phyloP scores from a whole-genome alignment of 805 yeast genomes.

The Metschnikowia baotianmanensis region DNA sequence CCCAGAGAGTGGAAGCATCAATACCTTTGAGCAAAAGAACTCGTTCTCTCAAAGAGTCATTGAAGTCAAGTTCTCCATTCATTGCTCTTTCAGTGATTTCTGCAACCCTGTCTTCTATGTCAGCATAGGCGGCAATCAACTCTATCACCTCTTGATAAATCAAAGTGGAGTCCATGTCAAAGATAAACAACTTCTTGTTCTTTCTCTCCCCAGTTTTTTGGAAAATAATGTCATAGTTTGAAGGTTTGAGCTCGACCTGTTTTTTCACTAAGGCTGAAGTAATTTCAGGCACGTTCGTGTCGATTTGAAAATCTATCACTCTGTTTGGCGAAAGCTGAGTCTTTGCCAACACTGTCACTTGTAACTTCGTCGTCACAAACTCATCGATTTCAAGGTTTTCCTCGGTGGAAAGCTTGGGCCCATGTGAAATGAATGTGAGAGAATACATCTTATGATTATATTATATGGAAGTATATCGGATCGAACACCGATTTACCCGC shows the following conservation, averaged over 20 bases:
- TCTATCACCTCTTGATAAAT: constrained; percentile 97
- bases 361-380: constrained; percentile 11
- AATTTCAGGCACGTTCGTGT: constrained; percentile 16
- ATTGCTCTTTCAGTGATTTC: constrained; percentile 90
- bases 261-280: constrained; percentile 12
- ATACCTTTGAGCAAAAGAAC: constrained; percentile 83
- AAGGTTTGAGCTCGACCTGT: constrained; percentile 7
- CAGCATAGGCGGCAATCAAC: constrained; percentile 90
- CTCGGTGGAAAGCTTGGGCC: constrained; percentile 9
- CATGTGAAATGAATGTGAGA: constrained; percentile 20
- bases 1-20: constrained; percentile 69
- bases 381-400: constrained; percentile 12
- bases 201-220: constrained; percentile 27
- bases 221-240: constrained; percentile 31
- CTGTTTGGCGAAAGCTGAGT: constrained; percentile 17
- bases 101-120: constrained; percentile 82
- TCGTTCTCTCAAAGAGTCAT: constrained; percentile 71
- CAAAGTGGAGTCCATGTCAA: constrained; percentile 97
- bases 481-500: no score
- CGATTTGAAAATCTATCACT: constrained; percentile 20
- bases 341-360: constrained; percentile 13
- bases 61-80: constrained; percentile 95
- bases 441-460: constrained; percentile 16
- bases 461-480: no score
- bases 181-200: constrained; percentile 64